Evolutionary conservation across 352 stramenopile genomes (phyloP), one percentile per base, ranked within the genome.

Genomic region (Phytophthora ohioensis): DNA sequence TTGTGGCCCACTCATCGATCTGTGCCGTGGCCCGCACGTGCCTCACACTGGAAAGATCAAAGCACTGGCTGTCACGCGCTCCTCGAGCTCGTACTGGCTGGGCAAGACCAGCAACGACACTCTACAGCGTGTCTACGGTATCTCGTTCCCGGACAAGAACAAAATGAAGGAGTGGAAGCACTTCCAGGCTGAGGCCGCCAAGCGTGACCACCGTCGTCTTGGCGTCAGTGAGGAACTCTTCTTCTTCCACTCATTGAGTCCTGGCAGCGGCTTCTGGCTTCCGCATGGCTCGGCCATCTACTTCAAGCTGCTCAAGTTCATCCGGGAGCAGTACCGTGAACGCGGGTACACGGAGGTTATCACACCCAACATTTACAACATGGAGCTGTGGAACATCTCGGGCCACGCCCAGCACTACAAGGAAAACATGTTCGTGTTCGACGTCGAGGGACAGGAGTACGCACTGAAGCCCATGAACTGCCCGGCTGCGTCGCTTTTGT

Each of bases 401-500:
- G 98, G 98, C 41, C 98, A 99, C 75, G 94, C 92, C 15, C 82
- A 98, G 80, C 97, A 99, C 84, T 99, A 99, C 91, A 98, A 98
- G 79, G 97, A 99, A 54, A 93, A 98, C 79, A 99, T 99, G 98
- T 99, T 99, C 76, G 91, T 97, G 45, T 99, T 99, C 64, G 92
- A 99, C 53, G 96, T 99, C 4, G 97, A 99, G 70, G 94, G 94
- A 56, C 85, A 98, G 62, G 88, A 97, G 73, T 97, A 91, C 75
- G 91, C 92, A n/a, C 93, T 99, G 69, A 99, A 99, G 84, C 98
- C 98, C 42, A 99, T 99, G 98, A 99, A 99, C 82, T 99, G 98
- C 80, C 98, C 98, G 32, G 97, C 94, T n/a, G 97, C 99, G 62
- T 99, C 97, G 78, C 76, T 99, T 27, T 98, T 99, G 90, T 99